These are phyloP conservation scores for Psidium friedrichsthalianum DNA, from an alignment of 345 rosid genomes.

Conservation along the genomic window DNA sequence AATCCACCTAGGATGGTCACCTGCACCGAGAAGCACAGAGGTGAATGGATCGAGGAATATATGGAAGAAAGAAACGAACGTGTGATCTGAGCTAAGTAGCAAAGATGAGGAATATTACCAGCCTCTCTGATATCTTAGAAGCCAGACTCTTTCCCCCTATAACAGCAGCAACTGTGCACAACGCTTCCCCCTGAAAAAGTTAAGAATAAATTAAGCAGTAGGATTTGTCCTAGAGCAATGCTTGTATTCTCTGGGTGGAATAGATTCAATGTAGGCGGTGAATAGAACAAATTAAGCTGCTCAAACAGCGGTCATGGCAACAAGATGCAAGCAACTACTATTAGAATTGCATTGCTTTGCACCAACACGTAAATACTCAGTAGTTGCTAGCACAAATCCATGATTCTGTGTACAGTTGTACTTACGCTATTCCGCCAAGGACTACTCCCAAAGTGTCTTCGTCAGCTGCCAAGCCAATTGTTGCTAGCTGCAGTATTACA, in stretches of 20 bases:
- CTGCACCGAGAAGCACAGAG: background rate
- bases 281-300: background rate
- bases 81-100: background rate
- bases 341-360: background rate
- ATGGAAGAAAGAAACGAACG: background rate
- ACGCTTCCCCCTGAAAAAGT: constrained; percentile 1
- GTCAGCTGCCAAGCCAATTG: constrained; percentile 16
- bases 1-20: constrained; percentile 1
- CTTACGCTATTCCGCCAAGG: constrained; percentile 17
- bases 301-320: background rate
- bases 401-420: background rate
- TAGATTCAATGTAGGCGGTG: background rate
- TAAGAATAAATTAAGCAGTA: background rate
- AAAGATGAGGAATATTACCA: background rate
- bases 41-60: background rate
- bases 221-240: background rate
- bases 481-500: constrained; percentile 9
- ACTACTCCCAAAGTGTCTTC: constrained; percentile 13
- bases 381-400: background rate
- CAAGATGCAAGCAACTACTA: background rate
- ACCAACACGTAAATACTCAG: background rate
- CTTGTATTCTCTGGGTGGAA: background rate
- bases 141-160: constrained; percentile 9
- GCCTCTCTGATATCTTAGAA: constrained; percentile 12
- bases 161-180: constrained; percentile 11